A percentile compares a stretch with the other conserved stretches of the same genome.
phyloP scores from a whole-genome alignment of 495 filamentous ascomycete genomes.

The Penicilliopsis zonata region DNA sequence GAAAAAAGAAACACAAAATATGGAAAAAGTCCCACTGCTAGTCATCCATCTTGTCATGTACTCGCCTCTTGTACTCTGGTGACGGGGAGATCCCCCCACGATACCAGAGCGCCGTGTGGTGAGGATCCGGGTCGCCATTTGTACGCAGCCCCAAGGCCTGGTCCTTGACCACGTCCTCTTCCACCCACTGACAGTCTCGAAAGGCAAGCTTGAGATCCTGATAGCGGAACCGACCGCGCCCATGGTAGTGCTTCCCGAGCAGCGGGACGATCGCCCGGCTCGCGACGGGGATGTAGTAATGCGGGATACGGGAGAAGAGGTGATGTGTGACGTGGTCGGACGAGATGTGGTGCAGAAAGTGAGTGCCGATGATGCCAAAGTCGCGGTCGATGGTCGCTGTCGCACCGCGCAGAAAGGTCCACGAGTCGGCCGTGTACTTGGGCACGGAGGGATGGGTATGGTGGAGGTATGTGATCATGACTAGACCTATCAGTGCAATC shows the following conservation, averaged over 20 bases:
- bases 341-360: conserved; percentile 81
- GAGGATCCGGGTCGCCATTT: no score
- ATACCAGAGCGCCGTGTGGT: no score
- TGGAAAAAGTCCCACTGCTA: no score
- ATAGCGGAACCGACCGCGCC: no score
- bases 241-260: conserved; percentile 72
- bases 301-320: conserved; percentile 74
- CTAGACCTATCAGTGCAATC: conserved; percentile 19
- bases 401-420: conserved; percentile 79
- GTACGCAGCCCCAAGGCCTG: no score
- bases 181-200: no score
- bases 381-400: conserved; percentile 82
- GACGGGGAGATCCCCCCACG: no score
- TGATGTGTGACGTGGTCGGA: conserved; percentile 89
- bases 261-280: conserved; percentile 71
- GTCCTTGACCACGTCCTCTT: no score
- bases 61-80: no score
- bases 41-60: no score
- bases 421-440: conserved; percentile 62
- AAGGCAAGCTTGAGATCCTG: no score
- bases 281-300: conserved; percentile 85
- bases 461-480: conserved; percentile 81
- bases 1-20: no score
- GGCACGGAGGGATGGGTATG: conserved; percentile 80
- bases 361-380: conserved; percentile 78